These are phyloP conservation scores for Escovopsis sp. DNA, from an alignment of 2,329 filamentous ascomycete species.

Conservation along the genomic window DNA sequence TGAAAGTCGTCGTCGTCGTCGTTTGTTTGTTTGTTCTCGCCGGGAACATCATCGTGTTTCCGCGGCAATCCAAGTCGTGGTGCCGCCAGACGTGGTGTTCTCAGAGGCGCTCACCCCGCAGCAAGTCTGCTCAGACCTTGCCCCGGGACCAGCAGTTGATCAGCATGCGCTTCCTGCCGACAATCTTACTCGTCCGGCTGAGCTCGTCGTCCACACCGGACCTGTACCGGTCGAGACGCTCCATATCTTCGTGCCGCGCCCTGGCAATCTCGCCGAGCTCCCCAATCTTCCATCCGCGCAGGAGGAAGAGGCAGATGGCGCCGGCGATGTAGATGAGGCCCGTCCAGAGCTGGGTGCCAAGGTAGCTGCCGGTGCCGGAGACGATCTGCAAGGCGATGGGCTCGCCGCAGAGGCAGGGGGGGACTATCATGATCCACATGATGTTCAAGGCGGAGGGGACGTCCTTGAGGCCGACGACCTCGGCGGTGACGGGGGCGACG, in stretches of 20 bases:
- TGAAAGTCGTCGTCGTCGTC: too few species aligned
- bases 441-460: slow-evolving; percentile 54
- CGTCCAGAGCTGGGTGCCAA: slow-evolving; percentile 41
- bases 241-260: slow-evolving; percentile 14
- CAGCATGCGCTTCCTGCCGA: slow-evolving; percentile 17
- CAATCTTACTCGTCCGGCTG: slow-evolving; percentile 13
- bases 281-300: slow-evolving; percentile 24
- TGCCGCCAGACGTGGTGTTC: too few species aligned
- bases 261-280: slow-evolving; percentile 18
- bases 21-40: too few species aligned
- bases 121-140: slow-evolving; percentile 13
- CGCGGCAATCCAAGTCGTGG: too few species aligned
- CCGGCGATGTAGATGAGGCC: slow-evolving; percentile 45
- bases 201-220: slow-evolving; percentile 16
- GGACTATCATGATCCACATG: slow-evolving; percentile 53
- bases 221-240: slow-evolving; percentile 16
- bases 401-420: slow-evolving; percentile 55
- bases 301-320: slow-evolving; percentile 15
- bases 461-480: slow-evolving; percentile 55
- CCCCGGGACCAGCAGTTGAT: slow-evolving; percentile 15
- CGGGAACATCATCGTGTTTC: not conserved
- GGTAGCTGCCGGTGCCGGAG: slow-evolving; percentile 28
- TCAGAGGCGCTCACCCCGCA: too few species aligned
- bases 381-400: slow-evolving; percentile 45
- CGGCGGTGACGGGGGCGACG: slow-evolving; percentile 53